Conservation (phyloP, 352 stramenopile species). For the Phytophthora chlamydospora region DNA sequence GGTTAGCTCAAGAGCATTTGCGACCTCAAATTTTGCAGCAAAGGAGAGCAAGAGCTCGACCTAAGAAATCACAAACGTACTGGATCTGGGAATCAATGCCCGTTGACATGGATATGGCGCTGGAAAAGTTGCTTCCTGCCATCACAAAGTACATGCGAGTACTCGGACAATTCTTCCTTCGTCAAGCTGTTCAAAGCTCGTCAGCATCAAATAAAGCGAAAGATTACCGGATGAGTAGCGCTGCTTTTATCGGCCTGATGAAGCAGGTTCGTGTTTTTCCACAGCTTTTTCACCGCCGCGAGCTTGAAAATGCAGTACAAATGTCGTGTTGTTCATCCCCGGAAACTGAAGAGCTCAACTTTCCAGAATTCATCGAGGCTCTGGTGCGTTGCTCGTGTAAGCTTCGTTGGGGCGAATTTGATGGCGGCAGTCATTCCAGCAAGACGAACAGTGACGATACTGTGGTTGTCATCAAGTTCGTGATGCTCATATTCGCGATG, state of each 20-base stretch:
- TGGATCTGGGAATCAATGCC: slow-evolving; percentile 40
- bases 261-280: slow-evolving; percentile 61
- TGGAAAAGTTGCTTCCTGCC: slow-evolving; percentile 45
- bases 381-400: slow-evolving; percentile 53
- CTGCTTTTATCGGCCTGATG: slow-evolving; percentile 54
- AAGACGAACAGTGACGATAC: slow-evolving; percentile 22
- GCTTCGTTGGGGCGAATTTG: slow-evolving; percentile 51
- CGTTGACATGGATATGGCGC: slow-evolving; percentile 26
- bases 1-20: slow-evolving; percentile 28
- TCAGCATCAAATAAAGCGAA: slow-evolving; percentile 18
- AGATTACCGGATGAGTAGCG: slow-evolving; percentile 35
- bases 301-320: slow-evolving; percentile 55
- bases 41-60: slow-evolving; percentile 6
- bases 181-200: slow-evolving; percentile 25
- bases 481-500: slow-evolving; percentile 84
- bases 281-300: slow-evolving; percentile 62
- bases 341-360: slow-evolving; percentile 42
- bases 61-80: slow-evolving; percentile 9
- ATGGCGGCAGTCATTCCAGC: background rate
- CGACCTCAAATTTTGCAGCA: slow-evolving; percentile 8
- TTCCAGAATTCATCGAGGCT: slow-evolving; percentile 70
- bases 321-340: slow-evolving; percentile 35
- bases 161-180: slow-evolving; percentile 51
- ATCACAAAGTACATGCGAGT: slow-evolving; percentile 50
- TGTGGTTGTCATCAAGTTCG: slow-evolving; percentile 60